These are phyloP conservation scores for Microthyrium microscopicum DNA, from an alignment of 2,329 filamentous ascomycete species.

Conservation along the genomic window DNA sequence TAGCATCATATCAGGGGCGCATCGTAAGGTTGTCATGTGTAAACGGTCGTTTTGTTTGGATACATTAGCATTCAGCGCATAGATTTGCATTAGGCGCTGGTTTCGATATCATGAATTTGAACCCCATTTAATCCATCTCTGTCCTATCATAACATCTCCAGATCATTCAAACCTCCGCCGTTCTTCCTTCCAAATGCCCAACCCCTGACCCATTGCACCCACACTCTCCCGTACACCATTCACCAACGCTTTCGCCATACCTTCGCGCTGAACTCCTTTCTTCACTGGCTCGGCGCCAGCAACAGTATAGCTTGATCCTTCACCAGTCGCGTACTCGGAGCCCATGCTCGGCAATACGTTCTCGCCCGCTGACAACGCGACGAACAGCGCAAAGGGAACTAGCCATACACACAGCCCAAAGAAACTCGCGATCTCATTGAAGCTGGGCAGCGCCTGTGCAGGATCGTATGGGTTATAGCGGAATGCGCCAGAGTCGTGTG, in stretches of 20 bases:
- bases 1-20: too few relatives aligned
- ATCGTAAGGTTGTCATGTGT: too few relatives aligned
- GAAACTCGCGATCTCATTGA: conserved; percentile 89
- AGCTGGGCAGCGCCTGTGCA: conserved; percentile 49
- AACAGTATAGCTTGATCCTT: conserved; percentile 32
- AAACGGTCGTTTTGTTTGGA: too few relatives aligned
- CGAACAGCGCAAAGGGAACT: conserved; percentile 87
- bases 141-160: too few relatives aligned
- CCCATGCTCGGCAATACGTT: conserved; percentile 91
- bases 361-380: conserved; percentile 83
- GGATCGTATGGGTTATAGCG: conserved; percentile 43
- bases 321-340: conserved; percentile 50
- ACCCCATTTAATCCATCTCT: too few relatives aligned
- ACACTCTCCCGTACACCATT: conserved; percentile 48
- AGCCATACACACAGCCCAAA: conserved; percentile 96
- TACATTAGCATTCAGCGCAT: too few relatives aligned
- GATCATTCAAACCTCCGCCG: too few relatives aligned
- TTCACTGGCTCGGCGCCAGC: conserved; percentile 23
- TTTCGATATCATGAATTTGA: too few relatives aligned
- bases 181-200: conserved; percentile 30
- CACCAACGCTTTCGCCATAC: conserved; percentile 42
- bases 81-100: too few relatives aligned
- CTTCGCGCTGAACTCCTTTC: conserved; percentile 21
- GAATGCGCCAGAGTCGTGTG: conserved; percentile 28
- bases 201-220: conserved; percentile 40